Conservation (phyloP, 139 green algal genomes). For the Volvox reticuliferus region DNA sequence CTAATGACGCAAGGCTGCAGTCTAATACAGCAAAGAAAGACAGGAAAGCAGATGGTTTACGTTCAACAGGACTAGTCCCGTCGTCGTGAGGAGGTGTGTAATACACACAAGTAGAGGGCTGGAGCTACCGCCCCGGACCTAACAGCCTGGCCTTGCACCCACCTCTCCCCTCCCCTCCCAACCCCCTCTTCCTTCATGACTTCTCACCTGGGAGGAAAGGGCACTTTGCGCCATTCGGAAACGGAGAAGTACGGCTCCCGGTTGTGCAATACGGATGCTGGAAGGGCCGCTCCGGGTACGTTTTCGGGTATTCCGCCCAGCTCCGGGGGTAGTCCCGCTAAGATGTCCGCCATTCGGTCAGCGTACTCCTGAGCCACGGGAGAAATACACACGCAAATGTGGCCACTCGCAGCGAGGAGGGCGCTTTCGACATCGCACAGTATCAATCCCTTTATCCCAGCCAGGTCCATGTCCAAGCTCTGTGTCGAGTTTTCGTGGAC, state of each 20-base stretch:
- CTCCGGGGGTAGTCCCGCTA: constrained; percentile 26
- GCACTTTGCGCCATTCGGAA: constrained; percentile 18
- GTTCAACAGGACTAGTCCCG: too few relatives aligned
- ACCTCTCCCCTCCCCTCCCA: background rate
- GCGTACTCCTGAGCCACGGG: background rate
- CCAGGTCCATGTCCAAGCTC: too few relatives aligned
- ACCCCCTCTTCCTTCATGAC: background rate
- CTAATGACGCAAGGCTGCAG: too few relatives aligned
- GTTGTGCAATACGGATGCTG: constrained; percentile 17
- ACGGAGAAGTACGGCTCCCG: constrained; percentile 40
- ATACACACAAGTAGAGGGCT: too few relatives aligned
- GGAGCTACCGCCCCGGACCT: too few relatives aligned
- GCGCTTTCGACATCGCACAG: too few relatives aligned
- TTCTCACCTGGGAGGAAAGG: constrained; percentile 15
- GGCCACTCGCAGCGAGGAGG: too few relatives aligned
- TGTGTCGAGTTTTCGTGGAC: too few relatives aligned
- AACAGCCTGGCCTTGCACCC: background rate
- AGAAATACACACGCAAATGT: background rate
- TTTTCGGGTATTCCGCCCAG: constrained; percentile 41
- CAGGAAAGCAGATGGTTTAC: too few relatives aligned
- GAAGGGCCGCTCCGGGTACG: constrained; percentile 11
- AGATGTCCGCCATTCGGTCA: background rate
- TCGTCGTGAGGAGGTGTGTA: too few relatives aligned
- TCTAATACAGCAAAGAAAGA: too few relatives aligned
- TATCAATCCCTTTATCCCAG: too few relatives aligned